phyloP scores from a whole-genome alignment of 139 green algal genomes.

The Micractinium conductrix region DNA sequence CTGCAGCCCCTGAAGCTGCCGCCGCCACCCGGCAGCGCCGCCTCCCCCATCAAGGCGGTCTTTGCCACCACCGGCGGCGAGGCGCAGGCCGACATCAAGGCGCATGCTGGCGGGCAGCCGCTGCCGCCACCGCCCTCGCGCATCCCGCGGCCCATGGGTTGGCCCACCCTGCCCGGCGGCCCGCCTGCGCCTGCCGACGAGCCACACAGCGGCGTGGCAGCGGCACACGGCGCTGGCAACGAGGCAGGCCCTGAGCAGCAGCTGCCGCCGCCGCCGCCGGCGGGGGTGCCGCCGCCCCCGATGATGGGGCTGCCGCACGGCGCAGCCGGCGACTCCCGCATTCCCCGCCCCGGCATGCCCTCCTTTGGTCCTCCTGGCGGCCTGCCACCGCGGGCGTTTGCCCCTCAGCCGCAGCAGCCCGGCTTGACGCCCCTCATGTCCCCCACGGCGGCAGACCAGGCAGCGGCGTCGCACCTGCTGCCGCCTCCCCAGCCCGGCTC shows the following conservation, averaged over 20 bases:
- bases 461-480: background rate
- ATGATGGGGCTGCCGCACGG: slow-evolving; percentile 6
- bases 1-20: slow-evolving; percentile 16
- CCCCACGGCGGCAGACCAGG: background rate
- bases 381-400: background rate
- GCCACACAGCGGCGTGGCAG: background rate
- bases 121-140: background rate
- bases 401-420: background rate
- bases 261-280: background rate
- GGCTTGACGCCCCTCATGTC: too few relatives aligned
- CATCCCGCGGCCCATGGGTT: slow-evolving; percentile 8
- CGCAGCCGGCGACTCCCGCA: background rate
- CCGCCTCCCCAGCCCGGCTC: slow-evolving; percentile 1
- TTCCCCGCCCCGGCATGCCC: background rate
- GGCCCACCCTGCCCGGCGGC: background rate
- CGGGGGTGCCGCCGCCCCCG: background rate
- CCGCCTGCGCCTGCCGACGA: background rate
- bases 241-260: background rate
- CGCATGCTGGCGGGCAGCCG: background rate
- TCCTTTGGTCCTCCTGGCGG: background rate
- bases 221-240: background rate
- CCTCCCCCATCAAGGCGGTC: slow-evolving; percentile 14
- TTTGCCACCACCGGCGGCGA: background rate
- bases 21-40: background rate
- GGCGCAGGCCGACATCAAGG: background rate